Conservation (phyloP, 1,284 basidiomycete genomes). For the Rhodotorula glutinis region DNA sequence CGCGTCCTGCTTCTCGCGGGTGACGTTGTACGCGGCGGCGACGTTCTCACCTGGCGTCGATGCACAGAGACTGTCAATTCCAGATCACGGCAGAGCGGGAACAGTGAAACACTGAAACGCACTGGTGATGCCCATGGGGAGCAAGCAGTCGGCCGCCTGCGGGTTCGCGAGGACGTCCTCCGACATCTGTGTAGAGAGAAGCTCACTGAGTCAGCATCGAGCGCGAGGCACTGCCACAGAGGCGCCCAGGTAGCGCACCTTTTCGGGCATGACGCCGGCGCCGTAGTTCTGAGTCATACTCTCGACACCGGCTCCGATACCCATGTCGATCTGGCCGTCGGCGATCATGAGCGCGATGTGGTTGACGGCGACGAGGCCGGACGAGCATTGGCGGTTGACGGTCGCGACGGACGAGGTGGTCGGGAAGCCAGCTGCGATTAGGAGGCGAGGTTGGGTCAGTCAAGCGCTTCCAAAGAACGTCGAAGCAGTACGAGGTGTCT, state of each 20-base stretch:
- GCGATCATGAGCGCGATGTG: slow-evolving; percentile 86
- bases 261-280: slow-evolving; percentile 64
- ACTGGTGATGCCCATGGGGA: slow-evolving; percentile 56
- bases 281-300: slow-evolving; percentile 69
- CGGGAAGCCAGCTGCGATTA: slow-evolving; percentile 88
- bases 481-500: neutral
- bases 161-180: slow-evolving; percentile 72
- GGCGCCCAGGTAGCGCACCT: no score
- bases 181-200: slow-evolving; percentile 70
- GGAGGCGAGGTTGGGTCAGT: slow-evolving; percentile 58
- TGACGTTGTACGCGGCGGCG: slow-evolving; percentile 69
- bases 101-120: neutral
- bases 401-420: slow-evolving; percentile 76
- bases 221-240: no score
- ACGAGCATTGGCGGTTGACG: slow-evolving; percentile 92
- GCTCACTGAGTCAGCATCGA: no score
- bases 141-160: slow-evolving; percentile 84
- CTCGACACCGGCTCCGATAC: slow-evolving; percentile 87
- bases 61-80: no score
- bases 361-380: slow-evolving; percentile 81
- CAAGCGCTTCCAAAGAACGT: neutral
- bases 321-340: slow-evolving; percentile 47
- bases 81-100: no score
- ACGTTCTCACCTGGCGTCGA: slow-evolving; percentile 98
- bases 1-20: slow-evolving; percentile 72